Conservation (phyloP, 2,329 filamentous ascomycete species). For the Coniochaeta sp. region DNA sequence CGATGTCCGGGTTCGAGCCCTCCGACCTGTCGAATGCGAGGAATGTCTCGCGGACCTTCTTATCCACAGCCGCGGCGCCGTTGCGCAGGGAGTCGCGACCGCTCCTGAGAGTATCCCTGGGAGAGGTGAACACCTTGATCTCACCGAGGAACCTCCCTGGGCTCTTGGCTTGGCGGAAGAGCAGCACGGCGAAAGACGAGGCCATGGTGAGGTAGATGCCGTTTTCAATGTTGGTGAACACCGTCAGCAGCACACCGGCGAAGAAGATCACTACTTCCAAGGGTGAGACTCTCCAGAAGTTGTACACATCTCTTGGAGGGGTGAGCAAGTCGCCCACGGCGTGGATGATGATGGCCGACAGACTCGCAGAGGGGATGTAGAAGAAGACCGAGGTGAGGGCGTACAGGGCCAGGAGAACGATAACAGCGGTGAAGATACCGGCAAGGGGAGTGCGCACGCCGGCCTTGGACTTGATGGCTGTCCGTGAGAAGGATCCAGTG, state of each 20-base stretch:
- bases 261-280: constrained; percentile 71
- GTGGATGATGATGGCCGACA: constrained; percentile 76
- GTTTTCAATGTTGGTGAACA: constrained; percentile 42
- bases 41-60: constrained; percentile 26
- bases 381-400: constrained; percentile 71
- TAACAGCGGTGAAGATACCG: constrained; percentile 68
- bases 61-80: not conserved
- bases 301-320: constrained; percentile 65
- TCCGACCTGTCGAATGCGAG: constrained; percentile 33
- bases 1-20: constrained; percentile 36
- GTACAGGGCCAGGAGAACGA: constrained; percentile 73
- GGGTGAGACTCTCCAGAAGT: constrained; percentile 71
- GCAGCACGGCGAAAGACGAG: constrained; percentile 33
- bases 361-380: constrained; percentile 66
- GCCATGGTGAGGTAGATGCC: constrained; percentile 42
- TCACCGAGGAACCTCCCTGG: constrained; percentile 40
- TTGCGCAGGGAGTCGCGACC: constrained; percentile 6
- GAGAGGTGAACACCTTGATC: constrained; percentile 17
- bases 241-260: constrained; percentile 55
- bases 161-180: constrained; percentile 38
- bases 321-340: constrained; percentile 73
- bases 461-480: constrained; percentile 78
- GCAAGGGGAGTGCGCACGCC: constrained; percentile 74
- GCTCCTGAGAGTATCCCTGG: constrained; percentile 8
- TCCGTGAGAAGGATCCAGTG: constrained; percentile 66